phyloP scores from a whole-genome alignment of 2,329 filamentous ascomycete species.

The Macrophomina phaseolina region DNA sequence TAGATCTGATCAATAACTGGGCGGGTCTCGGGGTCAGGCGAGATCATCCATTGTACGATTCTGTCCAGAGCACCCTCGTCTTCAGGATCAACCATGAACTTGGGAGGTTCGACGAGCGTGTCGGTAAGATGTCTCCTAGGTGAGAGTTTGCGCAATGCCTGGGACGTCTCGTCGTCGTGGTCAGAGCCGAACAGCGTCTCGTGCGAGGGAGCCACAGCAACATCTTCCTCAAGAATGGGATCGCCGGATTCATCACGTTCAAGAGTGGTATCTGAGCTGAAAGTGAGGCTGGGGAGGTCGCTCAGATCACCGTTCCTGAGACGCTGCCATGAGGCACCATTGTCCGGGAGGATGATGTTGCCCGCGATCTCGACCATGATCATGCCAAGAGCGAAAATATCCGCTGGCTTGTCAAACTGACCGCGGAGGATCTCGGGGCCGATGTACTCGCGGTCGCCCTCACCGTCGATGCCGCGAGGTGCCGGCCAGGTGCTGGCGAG shows the following conservation, averaged over 20 bases:
- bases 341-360: conserved; percentile 92
- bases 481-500: conserved; percentile 81
- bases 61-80: conserved; percentile 79
- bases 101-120: conserved; percentile 73
- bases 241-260: conserved; percentile 77
- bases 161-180: conserved; percentile 45
- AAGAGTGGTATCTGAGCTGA: conserved; percentile 72
- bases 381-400: conserved; percentile 91
- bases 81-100: conserved; percentile 82
- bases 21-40: conserved; percentile 72
- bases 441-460: conserved; percentile 96
- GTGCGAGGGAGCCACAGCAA: conserved; percentile 39
- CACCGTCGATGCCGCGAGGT: conserved; percentile 77
- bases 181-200: conserved; percentile 35
- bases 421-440: conserved; percentile 90
- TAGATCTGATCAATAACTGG: conserved; percentile 78
- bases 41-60: conserved; percentile 87
- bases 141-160: conserved; percentile 42
- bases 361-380: conserved; percentile 94
- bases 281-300: conserved; percentile 86
- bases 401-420: conserved; percentile 85
- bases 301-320: conserved; percentile 88
- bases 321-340: conserved; percentile 88
- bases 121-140: conserved; percentile 39
- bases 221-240: conserved; percentile 44